Percentiles rank a stretch among this genome's conserved stretches.
These are phyloP conservation scores for Gossypium lobatum DNA, from an alignment of 441 rosid species.

Conservation along the genomic window DNA sequence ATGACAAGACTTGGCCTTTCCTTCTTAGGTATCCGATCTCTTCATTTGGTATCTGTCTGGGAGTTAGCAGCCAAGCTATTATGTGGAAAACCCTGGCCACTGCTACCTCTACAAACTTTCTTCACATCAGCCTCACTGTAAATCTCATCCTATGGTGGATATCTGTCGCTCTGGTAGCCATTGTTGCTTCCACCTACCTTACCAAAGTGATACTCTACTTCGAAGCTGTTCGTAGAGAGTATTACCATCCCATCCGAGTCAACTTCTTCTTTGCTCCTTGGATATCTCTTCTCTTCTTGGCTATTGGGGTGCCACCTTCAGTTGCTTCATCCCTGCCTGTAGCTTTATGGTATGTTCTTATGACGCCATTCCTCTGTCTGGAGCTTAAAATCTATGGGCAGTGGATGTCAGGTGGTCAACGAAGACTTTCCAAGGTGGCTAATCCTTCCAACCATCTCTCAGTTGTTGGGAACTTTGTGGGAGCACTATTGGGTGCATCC, in stretches of 20 bases:
- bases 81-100: slow-evolving; percentile 78
- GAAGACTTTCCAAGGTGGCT: slow-evolving; percentile 87
- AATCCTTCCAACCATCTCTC: slow-evolving; percentile 85
- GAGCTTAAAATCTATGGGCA: slow-evolving; percentile 92
- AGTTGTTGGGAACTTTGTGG: slow-evolving; percentile 78
- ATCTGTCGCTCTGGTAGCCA: slow-evolving; percentile 38
- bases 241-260: slow-evolving; percentile 71
- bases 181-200: slow-evolving; percentile 45
- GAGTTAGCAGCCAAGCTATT: slow-evolving; percentile 82
- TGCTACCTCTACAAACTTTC: slow-evolving; percentile 52
- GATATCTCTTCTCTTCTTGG: slow-evolving; percentile 69
- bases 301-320: slow-evolving; percentile 63
- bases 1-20: slow-evolving; percentile 77
- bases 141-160: slow-evolving; percentile 71
- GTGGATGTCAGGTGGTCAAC: slow-evolving; percentile 89
- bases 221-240: slow-evolving; percentile 86
- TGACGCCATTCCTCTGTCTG: slow-evolving; percentile 63
- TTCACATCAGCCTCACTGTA: slow-evolving; percentile 37
- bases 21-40: slow-evolving; percentile 70
- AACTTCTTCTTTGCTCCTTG: slow-evolving; percentile 96
- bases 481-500: slow-evolving; percentile 78
- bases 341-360: slow-evolving; percentile 72
- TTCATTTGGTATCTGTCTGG: slow-evolving; percentile 84
- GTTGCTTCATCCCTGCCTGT: slow-evolving; percentile 33
- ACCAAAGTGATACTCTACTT: slow-evolving; percentile 55